A percentile compares a stretch with the other conserved stretches of the same genome.
Conservation (phyloP, 176 grass and related monocot species). For the Avena insularis region DNA sequence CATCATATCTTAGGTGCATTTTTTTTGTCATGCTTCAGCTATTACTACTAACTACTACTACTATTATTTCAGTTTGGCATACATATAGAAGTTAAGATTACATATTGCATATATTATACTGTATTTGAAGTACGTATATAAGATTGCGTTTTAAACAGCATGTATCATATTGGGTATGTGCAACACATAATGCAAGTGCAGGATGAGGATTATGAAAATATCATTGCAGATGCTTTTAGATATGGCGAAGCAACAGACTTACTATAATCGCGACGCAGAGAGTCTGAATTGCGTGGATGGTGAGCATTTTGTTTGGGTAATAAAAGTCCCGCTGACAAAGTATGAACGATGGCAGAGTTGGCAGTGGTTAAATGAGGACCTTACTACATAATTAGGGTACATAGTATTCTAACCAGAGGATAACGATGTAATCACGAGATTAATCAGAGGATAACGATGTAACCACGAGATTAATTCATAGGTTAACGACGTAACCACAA, state of each 20-base stretch:
- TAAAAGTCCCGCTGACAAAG: not conserved
- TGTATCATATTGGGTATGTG: not conserved
- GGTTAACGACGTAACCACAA: not conserved
- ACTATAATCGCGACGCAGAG: not conserved
- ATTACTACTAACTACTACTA: no score
- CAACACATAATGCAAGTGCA: not conserved
- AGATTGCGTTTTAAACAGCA: not conserved
- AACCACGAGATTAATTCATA: conserved; percentile 4
- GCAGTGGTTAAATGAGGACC: not conserved
- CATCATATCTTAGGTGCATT: not conserved
- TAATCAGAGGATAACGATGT: not conserved
- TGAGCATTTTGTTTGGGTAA: not conserved
- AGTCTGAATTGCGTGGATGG: not conserved
- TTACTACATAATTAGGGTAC: not conserved
- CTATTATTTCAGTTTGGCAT: conserved; percentile 1
- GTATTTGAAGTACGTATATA: not conserved
- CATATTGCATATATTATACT: not conserved
- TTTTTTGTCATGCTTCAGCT: conserved; percentile 4
- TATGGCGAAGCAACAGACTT: not conserved
- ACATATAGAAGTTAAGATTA: not conserved
- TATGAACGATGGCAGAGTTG: not conserved
- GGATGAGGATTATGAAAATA: not conserved
- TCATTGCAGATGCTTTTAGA: not conserved
- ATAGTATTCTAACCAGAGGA: conserved; percentile 8
- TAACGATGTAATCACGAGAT: conserved; percentile 15